Evolutionary conservation across 2,329 filamentous ascomycete species (phyloP).

Genomic region (Curvularia lunata): DNA sequence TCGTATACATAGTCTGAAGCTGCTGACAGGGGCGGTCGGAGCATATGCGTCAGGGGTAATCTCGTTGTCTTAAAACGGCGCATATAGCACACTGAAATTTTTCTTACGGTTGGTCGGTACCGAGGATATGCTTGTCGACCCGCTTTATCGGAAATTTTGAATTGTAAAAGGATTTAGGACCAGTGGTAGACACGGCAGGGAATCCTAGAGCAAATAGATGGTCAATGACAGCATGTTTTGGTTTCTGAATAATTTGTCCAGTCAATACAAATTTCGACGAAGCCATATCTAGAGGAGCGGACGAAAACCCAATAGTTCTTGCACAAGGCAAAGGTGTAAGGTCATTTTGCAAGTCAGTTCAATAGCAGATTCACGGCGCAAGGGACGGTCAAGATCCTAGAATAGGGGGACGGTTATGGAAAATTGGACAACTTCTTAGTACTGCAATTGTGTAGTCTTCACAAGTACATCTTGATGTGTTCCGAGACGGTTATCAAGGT

Average conservation of each 20-base stretch:
- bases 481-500: not conserved
- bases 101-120: not conserved
- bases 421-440: not conserved
- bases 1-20: not conserved
- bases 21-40: not conserved
- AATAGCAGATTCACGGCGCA: not conserved
- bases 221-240: slow-evolving; percentile 23
- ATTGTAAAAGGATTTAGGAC: not conserved
- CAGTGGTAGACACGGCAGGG: not conserved
- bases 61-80: not conserved
- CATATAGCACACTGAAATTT: not conserved
- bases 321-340: not conserved
- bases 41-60: not conserved
- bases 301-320: not conserved
- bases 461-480: not conserved
- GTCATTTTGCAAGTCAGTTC: too few species aligned
- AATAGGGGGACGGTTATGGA: not conserved
- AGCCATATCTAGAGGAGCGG: not conserved
- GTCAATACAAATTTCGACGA: not conserved
- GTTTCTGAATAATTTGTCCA: slow-evolving; percentile 18
- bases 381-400: not conserved
- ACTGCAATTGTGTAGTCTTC: not conserved
- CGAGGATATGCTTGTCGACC: not conserved
- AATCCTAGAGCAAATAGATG: slow-evolving; percentile 22
- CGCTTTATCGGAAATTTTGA: slow-evolving; percentile 12